Evolutionary conservation across 2,329 filamentous ascomycete genomes (phyloP).

Genomic region (Aureobasidium sp.): DNA sequence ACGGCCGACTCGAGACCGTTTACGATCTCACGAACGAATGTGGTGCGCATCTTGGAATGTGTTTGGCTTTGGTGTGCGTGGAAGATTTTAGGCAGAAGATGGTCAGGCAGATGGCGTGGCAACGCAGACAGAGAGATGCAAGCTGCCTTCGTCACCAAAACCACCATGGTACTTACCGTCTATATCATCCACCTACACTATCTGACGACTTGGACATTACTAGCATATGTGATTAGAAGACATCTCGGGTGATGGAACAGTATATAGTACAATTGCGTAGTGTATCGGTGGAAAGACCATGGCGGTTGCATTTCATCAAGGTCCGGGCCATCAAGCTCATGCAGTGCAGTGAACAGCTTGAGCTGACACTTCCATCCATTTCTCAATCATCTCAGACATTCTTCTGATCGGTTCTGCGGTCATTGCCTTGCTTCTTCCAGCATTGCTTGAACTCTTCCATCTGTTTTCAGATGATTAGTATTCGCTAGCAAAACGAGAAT

Average conservation of each 20-base stretch:
- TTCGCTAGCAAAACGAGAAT: background rate
- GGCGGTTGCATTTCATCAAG: background rate
- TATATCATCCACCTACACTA: background rate
- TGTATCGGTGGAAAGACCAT: background rate
- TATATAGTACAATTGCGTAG: background rate
- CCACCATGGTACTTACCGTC: constrained; percentile 9
- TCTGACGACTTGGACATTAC: too few relatives aligned
- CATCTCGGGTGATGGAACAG: background rate
- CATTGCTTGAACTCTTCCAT: constrained; percentile 86
- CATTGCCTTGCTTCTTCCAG: constrained; percentile 86
- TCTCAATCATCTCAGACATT: constrained; percentile 44
- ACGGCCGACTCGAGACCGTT: constrained; percentile 7
- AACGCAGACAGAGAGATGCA: background rate
- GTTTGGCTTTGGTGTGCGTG: background rate
- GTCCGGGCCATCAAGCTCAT: background rate
- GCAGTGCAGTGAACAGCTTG: background rate
- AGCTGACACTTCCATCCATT: background rate
- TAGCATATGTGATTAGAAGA: background rate
- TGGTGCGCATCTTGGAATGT: constrained; percentile 3
- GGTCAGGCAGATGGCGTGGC: constrained; percentile 6
- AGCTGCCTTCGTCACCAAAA: background rate
- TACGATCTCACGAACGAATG: background rate
- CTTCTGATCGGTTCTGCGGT: constrained; percentile 70
- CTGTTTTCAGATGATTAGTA: constrained; percentile 40
- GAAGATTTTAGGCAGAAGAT: background rate